Evolutionary conservation across 2,329 filamentous ascomycete species (phyloP).

Genomic region (Aspergillus novoparasiticus): DNA sequence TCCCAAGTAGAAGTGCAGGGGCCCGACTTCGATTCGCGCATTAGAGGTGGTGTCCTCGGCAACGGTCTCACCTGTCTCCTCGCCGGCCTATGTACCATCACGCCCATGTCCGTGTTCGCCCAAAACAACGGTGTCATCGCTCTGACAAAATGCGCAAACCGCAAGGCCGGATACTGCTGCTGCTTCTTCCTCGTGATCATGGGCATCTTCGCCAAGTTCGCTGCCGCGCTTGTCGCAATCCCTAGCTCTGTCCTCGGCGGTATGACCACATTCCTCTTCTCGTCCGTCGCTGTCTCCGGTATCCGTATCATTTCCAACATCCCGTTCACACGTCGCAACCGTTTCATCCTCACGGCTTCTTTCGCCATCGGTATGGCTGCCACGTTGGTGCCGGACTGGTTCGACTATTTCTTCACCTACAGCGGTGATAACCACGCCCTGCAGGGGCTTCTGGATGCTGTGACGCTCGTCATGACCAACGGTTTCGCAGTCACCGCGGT

Average conservation of each 20-base stretch:
- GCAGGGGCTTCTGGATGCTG: constrained; percentile 55
- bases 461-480: constrained; percentile 71
- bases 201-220: constrained; percentile 72
- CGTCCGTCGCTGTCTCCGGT: constrained; percentile 66
- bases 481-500: constrained; percentile 67
- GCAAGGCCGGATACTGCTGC: constrained; percentile 67
- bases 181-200: constrained; percentile 69
- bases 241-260: constrained; percentile 53
- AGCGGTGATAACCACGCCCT: constrained; percentile 65
- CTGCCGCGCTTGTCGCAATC: constrained; percentile 68
- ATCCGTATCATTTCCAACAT: constrained; percentile 66
- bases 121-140: constrained; percentile 72
- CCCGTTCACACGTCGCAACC: constrained; percentile 65
- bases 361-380: constrained; percentile 62
- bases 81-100: constrained; percentile 66
- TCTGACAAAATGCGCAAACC: constrained; percentile 68
- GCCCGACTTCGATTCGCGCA: constrained; percentile 65
- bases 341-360: constrained; percentile 66
- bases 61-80: constrained; percentile 68
- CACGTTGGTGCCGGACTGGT: constrained; percentile 53
- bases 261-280: constrained; percentile 67
- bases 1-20: constrained; percentile 67
- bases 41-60: constrained; percentile 68
- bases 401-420: constrained; percentile 50
- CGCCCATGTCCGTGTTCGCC: constrained; percentile 68